phyloP scores from a whole-genome alignment of 371 early-diverging fungal genomes.

The Neoconidiobolus thromboides region DNA sequence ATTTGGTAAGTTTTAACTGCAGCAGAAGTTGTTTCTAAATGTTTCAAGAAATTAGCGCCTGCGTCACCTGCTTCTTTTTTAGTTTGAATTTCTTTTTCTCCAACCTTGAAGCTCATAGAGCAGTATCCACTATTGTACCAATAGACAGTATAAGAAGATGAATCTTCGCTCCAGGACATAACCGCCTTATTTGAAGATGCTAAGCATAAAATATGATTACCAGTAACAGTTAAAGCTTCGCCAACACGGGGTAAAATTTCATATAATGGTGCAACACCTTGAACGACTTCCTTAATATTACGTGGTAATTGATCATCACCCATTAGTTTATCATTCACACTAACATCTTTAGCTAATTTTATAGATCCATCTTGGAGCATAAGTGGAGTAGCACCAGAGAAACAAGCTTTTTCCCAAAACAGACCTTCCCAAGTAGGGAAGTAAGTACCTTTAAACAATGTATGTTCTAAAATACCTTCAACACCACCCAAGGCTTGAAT shows the following conservation, averaged over 20 bases:
- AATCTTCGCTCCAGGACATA: no score
- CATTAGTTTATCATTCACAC: constrained; percentile 18
- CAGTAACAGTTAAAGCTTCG: constrained; percentile 16
- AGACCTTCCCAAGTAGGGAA: constrained; percentile 97
- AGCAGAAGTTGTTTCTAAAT: no score
- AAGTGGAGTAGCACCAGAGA: constrained; percentile 15
- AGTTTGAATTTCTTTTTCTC: no score
- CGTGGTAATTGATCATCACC: constrained; percentile 25
- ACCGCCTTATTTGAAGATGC: no score
- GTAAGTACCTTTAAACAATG: constrained; percentile 93
- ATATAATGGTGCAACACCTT: constrained; percentile 15
- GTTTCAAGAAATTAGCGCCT: no score
- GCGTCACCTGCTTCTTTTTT: no score
- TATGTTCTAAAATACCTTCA: constrained; percentile 96
- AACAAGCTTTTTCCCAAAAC: constrained; percentile 82
- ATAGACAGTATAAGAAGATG: no score
- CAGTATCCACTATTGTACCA: no score
- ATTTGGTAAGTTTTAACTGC: no score
- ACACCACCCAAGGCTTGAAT: constrained; percentile 97
- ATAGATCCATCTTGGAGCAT: constrained; percentile 14
- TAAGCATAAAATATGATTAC: constrained; percentile 19
- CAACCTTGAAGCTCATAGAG: constrained; percentile 1
- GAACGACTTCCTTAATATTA: constrained; percentile 11
- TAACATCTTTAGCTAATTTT: constrained; percentile 13
- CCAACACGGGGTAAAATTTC: constrained; percentile 7